phyloP scores from a whole-genome alignment of 2,329 filamentous ascomycete species.

The Fusarium irregulare region DNA sequence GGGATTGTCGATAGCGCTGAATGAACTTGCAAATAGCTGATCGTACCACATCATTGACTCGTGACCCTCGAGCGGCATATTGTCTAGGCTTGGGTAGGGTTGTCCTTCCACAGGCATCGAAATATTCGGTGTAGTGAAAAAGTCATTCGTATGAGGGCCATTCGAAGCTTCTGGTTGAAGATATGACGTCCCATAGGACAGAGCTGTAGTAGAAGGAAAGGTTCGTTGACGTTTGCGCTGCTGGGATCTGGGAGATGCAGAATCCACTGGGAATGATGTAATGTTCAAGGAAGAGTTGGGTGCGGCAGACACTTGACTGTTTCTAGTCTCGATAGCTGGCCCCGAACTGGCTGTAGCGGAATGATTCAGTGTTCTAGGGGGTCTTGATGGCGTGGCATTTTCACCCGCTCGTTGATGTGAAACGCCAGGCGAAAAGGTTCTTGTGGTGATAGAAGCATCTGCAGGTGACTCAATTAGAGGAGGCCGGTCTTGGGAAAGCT shows the following conservation, averaged over 20 bases:
- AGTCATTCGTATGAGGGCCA: neutral
- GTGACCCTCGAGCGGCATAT: slow-evolving; percentile 45
- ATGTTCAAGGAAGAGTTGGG: neutral
- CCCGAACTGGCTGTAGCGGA: neutral
- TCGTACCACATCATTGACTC: slow-evolving; percentile 53
- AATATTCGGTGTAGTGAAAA: neutral
- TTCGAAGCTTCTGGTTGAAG: neutral
- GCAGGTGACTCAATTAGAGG: slow-evolving; percentile 26
- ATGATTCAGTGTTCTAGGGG: neutral
- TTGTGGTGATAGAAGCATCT: slow-evolving; percentile 18
- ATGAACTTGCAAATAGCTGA: slow-evolving; percentile 50
- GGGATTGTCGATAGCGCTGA: slow-evolving; percentile 50
- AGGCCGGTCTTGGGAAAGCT: slow-evolving; percentile 33
- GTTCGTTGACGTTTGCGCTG: slow-evolving; percentile 15
- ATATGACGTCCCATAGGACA: neutral
- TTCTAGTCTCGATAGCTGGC: neutral
- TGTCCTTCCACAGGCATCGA: neutral
- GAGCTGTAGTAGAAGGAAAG: neutral
- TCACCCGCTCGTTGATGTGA: neutral
- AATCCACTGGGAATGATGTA: neutral
- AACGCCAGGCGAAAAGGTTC: neutral
- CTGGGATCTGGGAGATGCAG: neutral
- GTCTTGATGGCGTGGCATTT: neutral
- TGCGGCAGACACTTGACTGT: neutral
- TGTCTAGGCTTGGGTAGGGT: slow-evolving; percentile 2